phyloP scores from a whole-genome alignment of 768 basidiomycete genomes.

The Termitomyces sp. region DNA sequence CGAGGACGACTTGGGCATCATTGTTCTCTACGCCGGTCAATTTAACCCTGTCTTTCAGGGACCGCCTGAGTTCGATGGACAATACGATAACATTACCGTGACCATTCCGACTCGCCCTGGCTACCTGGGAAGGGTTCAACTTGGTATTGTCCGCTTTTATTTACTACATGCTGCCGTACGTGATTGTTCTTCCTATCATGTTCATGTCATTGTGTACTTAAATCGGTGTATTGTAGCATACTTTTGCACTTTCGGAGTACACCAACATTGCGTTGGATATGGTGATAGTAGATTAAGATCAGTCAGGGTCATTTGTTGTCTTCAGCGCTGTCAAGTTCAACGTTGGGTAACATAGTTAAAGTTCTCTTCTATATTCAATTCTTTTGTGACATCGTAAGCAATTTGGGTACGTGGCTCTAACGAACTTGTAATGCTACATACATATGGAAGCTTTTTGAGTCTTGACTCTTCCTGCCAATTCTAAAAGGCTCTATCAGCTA shows the following conservation, averaged over 20 bases:
- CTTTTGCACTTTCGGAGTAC: constrained; percentile 22
- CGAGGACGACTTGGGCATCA: constrained; percentile 28
- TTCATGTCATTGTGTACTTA: no score
- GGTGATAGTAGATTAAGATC: constrained; percentile 4
- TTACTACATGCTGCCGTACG: constrained; percentile 26
- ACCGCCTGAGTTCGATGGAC: constrained; percentile 23
- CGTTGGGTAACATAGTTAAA: no score
- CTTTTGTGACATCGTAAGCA: not conserved
- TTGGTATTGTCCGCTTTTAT: constrained; percentile 26
- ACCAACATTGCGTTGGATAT: constrained; percentile 21
- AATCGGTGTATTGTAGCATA: constrained; percentile 11
- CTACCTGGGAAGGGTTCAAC: constrained; percentile 20
- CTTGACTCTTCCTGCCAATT: no score
- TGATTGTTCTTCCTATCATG: not conserved
- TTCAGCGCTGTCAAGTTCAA: no score
- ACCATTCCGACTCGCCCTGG: constrained; percentile 24
- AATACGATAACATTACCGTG: constrained; percentile 45
- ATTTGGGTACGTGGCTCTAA: no score
- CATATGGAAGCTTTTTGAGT: no score
- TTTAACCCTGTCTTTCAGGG: constrained; percentile 32
- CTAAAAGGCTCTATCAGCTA: no score
- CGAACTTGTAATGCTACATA: no score
- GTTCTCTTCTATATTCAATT: not conserved
- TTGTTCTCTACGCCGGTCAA: constrained; percentile 39
- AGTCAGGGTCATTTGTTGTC: not conserved